Percentiles rank a stretch among this genome's conserved stretches.
These are phyloP conservation scores for Sarcomyxa edulis DNA, from an alignment of 768 basidiomycete genomes.

Conservation along the genomic window DNA sequence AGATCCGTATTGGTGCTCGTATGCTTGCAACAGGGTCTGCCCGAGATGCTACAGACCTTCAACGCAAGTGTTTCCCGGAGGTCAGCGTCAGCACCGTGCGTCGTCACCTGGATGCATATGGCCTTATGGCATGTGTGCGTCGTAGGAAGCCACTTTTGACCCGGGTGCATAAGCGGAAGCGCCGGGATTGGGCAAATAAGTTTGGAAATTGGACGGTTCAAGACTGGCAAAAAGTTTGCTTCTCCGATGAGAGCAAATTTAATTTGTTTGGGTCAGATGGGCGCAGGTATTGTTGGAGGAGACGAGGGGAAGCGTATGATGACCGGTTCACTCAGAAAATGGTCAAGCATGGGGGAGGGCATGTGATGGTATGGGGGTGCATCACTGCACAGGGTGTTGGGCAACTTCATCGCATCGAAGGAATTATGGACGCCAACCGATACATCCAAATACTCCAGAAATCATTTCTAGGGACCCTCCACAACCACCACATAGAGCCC, in stretches of 20 bases:
- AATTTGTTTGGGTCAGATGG: constrained; percentile 14
- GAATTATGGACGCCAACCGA: constrained; percentile 16
- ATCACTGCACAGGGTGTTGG: constrained; percentile 19
- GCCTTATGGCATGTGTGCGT: constrained; percentile 17
- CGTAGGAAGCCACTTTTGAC: constrained; percentile 19
- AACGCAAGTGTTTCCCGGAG: too few relatives aligned
- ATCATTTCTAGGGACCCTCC: constrained; percentile 14
- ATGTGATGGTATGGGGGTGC: constrained; percentile 27
- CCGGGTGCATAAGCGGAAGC: constrained; percentile 8
- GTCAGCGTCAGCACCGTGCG: background rate
- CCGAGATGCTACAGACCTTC: too few relatives aligned
- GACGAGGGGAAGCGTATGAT: constrained; percentile 16
- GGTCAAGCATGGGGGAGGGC: constrained; percentile 19
- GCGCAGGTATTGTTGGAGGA: constrained; percentile 16
- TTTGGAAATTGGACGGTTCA: constrained; percentile 1
- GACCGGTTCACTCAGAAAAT: constrained; percentile 17
- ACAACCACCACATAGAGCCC: constrained; percentile 10
- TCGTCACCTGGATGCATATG: background rate
- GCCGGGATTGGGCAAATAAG: constrained; percentile 15
- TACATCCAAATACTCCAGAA: constrained; percentile 22
- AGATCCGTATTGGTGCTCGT: too few relatives aligned
- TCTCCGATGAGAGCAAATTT: constrained; percentile 23
- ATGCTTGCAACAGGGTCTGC: too few relatives aligned
- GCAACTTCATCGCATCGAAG: constrained; percentile 18
- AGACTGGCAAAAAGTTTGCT: constrained; percentile 17